These are phyloP conservation scores for Penicillium sp. DNA, from an alignment of 2,329 filamentous ascomycete genomes.

Conservation along the genomic window DNA sequence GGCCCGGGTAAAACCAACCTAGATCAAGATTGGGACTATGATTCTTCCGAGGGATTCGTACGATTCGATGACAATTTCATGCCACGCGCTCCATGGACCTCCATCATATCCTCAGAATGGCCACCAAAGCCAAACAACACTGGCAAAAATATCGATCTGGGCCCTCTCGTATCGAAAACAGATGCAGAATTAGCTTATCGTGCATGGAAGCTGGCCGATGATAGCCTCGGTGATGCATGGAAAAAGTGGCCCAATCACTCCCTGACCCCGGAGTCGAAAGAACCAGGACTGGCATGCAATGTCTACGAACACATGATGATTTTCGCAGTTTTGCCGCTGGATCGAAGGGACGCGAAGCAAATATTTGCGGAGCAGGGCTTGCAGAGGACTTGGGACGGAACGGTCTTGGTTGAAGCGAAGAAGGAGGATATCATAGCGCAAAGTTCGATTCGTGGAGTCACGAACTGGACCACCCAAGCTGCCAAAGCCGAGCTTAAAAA, in stretches of 20 bases:
- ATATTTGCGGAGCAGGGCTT: slow-evolving; percentile 11
- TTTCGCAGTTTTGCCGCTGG: slow-evolving; percentile 22
- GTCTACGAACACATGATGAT: slow-evolving; percentile 38
- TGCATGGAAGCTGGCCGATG: slow-evolving; percentile 34
- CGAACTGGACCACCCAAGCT: slow-evolving; percentile 4
- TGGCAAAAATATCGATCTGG: slow-evolving; percentile 31
- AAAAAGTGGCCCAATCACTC: slow-evolving; percentile 3
- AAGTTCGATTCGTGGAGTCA: neutral
- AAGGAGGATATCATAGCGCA: neutral
- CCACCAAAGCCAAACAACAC: slow-evolving; percentile 33
- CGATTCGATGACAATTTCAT: neutral
- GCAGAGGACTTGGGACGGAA: slow-evolving; percentile 9
- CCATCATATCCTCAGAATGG: slow-evolving; percentile 12
- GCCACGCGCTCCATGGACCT: neutral
- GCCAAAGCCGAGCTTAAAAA: slow-evolving; percentile 16
- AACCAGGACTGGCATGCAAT: slow-evolving; percentile 31
- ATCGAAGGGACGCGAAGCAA: slow-evolving; percentile 13
- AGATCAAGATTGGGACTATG: neutral
- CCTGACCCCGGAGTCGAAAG: slow-evolving; percentile 3
- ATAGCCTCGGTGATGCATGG: slow-evolving; percentile 19
- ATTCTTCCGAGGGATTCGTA: neutral
- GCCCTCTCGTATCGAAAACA: slow-evolving; percentile 22
- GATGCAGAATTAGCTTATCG: slow-evolving; percentile 32
- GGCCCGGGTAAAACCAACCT: neutral
- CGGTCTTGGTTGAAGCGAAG: neutral